These are phyloP conservation scores for Trametes villosa DNA, from an alignment of 768 basidiomycete species.

Conservation along the genomic window DNA sequence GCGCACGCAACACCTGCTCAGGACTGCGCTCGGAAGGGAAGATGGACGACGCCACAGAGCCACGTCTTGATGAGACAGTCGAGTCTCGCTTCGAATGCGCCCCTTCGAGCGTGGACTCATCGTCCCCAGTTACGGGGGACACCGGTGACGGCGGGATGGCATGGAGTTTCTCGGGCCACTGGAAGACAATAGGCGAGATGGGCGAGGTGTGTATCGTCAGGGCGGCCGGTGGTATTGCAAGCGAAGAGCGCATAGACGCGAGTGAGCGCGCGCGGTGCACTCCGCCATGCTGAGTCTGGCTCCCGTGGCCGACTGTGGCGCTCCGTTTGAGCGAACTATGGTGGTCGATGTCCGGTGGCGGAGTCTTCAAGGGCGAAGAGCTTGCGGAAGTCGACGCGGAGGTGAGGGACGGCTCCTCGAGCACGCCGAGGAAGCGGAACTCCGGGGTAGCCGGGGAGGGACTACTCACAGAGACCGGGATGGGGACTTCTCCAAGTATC, in stretches of 20 bases:
- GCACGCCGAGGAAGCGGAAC: conserved; percentile 7
- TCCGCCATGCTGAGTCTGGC: conserved; percentile 7
- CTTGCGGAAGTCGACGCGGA: conserved; percentile 17
- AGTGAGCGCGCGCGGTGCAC: conserved; percentile 30
- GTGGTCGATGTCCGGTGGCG: not conserved
- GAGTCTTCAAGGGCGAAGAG: not conserved
- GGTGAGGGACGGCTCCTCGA: conserved; percentile 19
- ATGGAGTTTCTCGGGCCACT: conserved; percentile 13
- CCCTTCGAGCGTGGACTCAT: not conserved
- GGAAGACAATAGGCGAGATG: conserved; percentile 24
- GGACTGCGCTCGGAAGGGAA: conserved; percentile 21
- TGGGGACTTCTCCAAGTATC: conserved; percentile 45
- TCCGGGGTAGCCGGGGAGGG: conserved; percentile 1
- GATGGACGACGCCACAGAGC: conserved; percentile 20
- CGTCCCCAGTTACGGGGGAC: not conserved
- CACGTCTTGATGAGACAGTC: conserved; percentile 5
- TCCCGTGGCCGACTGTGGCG: conserved; percentile 24
- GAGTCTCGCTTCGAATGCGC: conserved; percentile 1
- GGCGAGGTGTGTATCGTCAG: conserved; percentile 10
- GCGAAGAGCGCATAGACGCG: conserved; percentile 27
- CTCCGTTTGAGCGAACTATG: conserved; percentile 21
- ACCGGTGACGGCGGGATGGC: conserved; percentile 16
- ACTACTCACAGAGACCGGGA: conserved; percentile 15
- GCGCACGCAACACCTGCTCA: conserved; percentile 36
- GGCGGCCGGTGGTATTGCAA: conserved; percentile 19